These are phyloP conservation scores for Metschnikowia kofuensis DNA, from an alignment of 805 yeast genomes.

Conservation along the genomic window DNA sequence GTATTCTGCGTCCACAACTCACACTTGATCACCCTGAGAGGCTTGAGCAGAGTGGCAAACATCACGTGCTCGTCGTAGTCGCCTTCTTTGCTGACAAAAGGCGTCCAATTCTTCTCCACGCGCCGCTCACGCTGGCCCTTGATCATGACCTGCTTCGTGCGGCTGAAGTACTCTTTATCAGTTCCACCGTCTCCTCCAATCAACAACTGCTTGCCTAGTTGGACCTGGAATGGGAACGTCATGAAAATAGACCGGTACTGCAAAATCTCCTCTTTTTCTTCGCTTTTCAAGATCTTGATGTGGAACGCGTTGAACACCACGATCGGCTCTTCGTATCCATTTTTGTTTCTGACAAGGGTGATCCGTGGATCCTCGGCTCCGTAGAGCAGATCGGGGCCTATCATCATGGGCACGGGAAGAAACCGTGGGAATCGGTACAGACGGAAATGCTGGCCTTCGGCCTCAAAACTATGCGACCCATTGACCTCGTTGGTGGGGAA, in stretches of 20 bases:
- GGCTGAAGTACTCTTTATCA: constrained; percentile 2
- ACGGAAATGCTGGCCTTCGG: constrained; percentile 4
- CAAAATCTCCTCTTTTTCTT: neutral
- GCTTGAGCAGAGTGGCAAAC: constrained; percentile 33
- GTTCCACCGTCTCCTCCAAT: neutral
- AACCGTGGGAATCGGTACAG: constrained; percentile 12
- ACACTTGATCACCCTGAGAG: constrained; percentile 28
- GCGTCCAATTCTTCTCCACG: constrained; percentile 38
- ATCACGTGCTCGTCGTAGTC: constrained; percentile 27
- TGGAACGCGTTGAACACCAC: constrained; percentile 40
- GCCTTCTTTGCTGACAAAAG: constrained; percentile 28
- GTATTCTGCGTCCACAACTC: constrained; percentile 22
- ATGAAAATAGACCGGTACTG: constrained; percentile 12
- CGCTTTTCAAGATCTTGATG: neutral
- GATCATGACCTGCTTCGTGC: constrained; percentile 10
- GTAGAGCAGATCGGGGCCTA: constrained; percentile 12
- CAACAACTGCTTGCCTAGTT: constrained; percentile 10
- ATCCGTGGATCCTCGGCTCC: constrained; percentile 56
- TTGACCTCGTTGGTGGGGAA: constrained; percentile 20
- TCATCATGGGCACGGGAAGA: constrained; percentile 10
- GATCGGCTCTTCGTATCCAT: constrained; percentile 45
- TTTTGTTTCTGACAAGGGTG: constrained; percentile 27
- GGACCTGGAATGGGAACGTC: constrained; percentile 17
- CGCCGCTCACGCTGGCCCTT: constrained; percentile 7
- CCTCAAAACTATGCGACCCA: constrained; percentile 1